Base-by-base conservation (phyloP, 192 early-diverging fungal species). In the Geranomyces michiganensis region DNA sequence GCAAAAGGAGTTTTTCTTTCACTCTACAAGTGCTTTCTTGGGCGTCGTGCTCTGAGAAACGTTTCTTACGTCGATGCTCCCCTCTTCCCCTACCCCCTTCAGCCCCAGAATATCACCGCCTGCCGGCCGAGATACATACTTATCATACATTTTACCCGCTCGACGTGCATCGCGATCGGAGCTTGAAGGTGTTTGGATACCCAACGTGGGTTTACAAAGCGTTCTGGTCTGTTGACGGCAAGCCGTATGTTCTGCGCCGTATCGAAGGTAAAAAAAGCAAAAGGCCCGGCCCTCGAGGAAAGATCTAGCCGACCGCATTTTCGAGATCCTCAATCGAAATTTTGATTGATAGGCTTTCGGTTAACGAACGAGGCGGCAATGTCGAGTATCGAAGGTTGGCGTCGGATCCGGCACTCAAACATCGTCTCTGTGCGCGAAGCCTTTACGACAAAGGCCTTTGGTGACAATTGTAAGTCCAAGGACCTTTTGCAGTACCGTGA, bases 371-470 rank as follows among this genome's bases (percentile, higher is more conserved):
- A 95, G 61, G 41, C 86, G 29, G 91, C 93, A 0, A 93, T 99
- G 80, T 75, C 85, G 15, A 89, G 84, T 5, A 85, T 97, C 24
- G 96, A 98, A 53, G 82, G 59, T 32, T 99, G 97, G 97, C 82
- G 88, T 48, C 70, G 86, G 53, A 85, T 98, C 19, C 81, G 88
- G 44, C 92, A 94, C 73, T 85, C 94, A 13, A 92, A 89, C 63
- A 81, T 98, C 58, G 93, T 94, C 8, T 92, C 90, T 30, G 83
- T 98, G 26, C 84, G 91, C 17, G 96, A 98, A 78, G 97, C 92
- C 26, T 98, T 99, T 72, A 94, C 96, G 0, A 98, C 95, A 7
- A 92, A 90, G 47, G 93, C 93, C 1, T 98, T 98, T 88, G 94
- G 93, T 17, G 96, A 98, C 74, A 86, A 91, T 55, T 95, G 91